These are phyloP conservation scores for Gracilaria vermiculophylla DNA, from an alignment of 23 red algal species.

Conservation along the genomic window DNA sequence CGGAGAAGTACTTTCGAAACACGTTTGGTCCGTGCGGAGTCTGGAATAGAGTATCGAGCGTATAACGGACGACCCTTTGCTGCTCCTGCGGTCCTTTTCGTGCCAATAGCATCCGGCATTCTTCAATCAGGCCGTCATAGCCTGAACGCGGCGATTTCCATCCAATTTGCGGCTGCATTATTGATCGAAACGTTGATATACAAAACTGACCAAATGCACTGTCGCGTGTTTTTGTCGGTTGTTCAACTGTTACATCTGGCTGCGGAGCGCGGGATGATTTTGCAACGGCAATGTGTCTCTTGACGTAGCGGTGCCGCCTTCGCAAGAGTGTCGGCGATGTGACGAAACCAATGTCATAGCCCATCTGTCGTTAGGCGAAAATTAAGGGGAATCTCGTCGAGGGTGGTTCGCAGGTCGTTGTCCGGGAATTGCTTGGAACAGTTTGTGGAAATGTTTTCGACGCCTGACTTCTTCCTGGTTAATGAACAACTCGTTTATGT, in stretches of 20 bases:
- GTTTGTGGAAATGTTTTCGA: background rate
- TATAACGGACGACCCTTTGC: slow-evolving; percentile 40
- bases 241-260: slow-evolving; percentile 18
- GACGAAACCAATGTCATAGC: background rate
- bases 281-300: background rate
- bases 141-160: slow-evolving; percentile 34
- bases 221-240: slow-evolving; percentile 14
- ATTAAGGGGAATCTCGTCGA: too few species aligned
- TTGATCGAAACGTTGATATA: slow-evolving; percentile 44
- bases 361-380: background rate
- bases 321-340: background rate
- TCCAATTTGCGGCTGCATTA: slow-evolving; percentile 50
- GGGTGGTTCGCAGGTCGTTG: too few species aligned
- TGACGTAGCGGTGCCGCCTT: background rate
- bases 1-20: slow-evolving; percentile 34
- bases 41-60: slow-evolving; percentile 48
- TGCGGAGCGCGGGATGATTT: background rate
- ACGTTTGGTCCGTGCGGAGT: slow-evolving; percentile 25
- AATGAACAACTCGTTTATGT: too few species aligned
- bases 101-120: slow-evolving; percentile 60
- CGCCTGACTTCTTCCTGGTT: too few species aligned
- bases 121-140: slow-evolving; percentile 58
- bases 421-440: too few species aligned
- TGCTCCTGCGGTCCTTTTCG: slow-evolving; percentile 33
- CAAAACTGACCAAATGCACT: slow-evolving; percentile 31